Evolutionary conservation across 768 basidiomycete genomes (phyloP).

Genomic region (Sarcomyxa edulis): DNA sequence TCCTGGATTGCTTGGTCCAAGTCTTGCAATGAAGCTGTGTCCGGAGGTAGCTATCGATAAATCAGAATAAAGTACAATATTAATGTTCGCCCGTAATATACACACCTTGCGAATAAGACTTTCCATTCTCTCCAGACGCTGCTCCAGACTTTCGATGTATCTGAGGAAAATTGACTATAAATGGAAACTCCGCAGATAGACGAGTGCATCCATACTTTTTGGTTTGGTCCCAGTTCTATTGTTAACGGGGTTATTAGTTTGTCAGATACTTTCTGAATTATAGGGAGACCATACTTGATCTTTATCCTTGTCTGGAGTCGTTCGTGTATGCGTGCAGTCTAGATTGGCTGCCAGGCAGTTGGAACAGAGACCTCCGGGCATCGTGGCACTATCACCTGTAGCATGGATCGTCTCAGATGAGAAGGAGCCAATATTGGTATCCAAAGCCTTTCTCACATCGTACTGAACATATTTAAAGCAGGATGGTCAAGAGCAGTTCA

Average conservation of each 20-base stretch:
- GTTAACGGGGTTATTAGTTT: neutral
- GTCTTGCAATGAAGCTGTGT: conserved; percentile 60
- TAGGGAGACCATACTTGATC: too few relatives aligned
- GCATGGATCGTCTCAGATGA: conserved; percentile 10
- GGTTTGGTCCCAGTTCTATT: conserved; percentile 55
- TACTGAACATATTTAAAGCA: conserved; percentile 23
- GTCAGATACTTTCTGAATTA: neutral
- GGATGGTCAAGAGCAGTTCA: neutral
- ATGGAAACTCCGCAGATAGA: neutral
- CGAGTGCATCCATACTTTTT: conserved; percentile 40
- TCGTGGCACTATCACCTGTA: conserved; percentile 68
- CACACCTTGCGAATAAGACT: conserved; percentile 47
- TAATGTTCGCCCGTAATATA: neutral
- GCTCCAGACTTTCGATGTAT: conserved; percentile 61
- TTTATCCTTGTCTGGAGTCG: conserved; percentile 34
- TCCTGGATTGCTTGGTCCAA: conserved; percentile 29
- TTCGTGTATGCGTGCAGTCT: conserved; percentile 68
- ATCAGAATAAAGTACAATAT: neutral
- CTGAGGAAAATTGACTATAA: conserved; percentile 36
- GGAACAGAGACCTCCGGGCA: conserved; percentile 54
- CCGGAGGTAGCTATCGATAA: conserved; percentile 41
- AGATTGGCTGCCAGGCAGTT: conserved; percentile 54
- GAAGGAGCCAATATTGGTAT: neutral
- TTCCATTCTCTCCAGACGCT: conserved; percentile 60
- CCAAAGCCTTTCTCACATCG: conserved; percentile 31